Evolutionary conservation across 176 grass and related monocot species (phyloP), one percentile per base, ranked within the genome.

Genomic region (Cenchrus fungigraminus): DNA sequence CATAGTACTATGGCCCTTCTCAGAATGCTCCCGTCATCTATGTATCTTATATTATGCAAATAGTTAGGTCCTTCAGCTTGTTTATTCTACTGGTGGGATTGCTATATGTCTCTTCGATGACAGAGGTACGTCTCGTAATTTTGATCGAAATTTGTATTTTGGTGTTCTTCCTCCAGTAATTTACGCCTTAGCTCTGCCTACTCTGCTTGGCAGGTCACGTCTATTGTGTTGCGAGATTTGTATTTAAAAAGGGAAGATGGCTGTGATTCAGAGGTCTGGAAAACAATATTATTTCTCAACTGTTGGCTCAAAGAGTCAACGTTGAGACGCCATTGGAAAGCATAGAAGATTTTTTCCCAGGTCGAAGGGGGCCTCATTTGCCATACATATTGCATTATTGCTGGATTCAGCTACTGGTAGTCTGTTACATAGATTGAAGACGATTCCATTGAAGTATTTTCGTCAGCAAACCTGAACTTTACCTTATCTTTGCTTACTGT

Each of bases 1-100:
- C 64, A 88, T 86, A 88, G 65, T 56, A 85, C 67, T 8, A 19
- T 64, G 25, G 42, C 56, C 2, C 4, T 82, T 77, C 16, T 43
- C 34, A 22, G 43, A 65, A 19, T 76, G 52, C n/a, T 76, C 50
- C 14, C 46, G 65, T 46, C 64, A 5, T 4, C 10, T 71, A 40
- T 13, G 1, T 42, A 56, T 56, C 15, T 77, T 58, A 31, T 31
- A 16, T 65, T 40, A 46, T 46, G 50, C 34, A 53, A 19, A 71
- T 65, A 46, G 55, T 68, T 65, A 49, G 31, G 9, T 51, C 47
- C 69, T 62, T 64, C 61, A 71, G 11, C 55, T 17, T 12, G 32
- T 14, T 1, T 62, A 12, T 0, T 81, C 37, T 25, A 56, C 32
- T 16, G 52, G 17, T 45, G 37, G 11, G 54, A 72, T 51, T 65